Conservation (phyloP, 164 flowering plant genomes). For the Amborella trichopoda region DNA sequence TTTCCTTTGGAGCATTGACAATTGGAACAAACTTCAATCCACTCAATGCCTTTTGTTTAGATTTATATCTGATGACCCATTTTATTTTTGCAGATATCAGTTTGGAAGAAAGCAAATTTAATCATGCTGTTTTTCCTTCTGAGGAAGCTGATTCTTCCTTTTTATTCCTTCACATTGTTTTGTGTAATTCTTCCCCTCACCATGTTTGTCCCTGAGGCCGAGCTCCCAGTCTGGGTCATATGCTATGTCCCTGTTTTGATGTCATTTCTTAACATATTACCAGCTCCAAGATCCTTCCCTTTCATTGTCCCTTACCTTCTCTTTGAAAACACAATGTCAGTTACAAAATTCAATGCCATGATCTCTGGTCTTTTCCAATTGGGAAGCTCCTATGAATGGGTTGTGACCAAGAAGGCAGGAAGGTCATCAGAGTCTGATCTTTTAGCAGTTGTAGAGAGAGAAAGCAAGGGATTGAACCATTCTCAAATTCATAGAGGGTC, state of each 20-base stretch:
- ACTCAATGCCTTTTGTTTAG: background rate
- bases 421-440: constrained; percentile 1
- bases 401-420: constrained; percentile 2
- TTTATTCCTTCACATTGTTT: constrained; percentile 92
- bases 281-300: constrained; percentile 87
- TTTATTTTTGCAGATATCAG: constrained; percentile 63
- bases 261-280: constrained; percentile 92
- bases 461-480: constrained; percentile 3
- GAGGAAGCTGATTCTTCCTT: constrained; percentile 80
- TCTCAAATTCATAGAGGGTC: background rate
- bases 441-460: constrained; percentile 2
- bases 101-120: constrained; percentile 77
- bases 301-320: constrained; percentile 96
- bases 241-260: constrained; percentile 88
- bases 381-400: constrained; percentile 21
- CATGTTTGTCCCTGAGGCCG: constrained; percentile 94
- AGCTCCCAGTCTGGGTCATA: constrained; percentile 89
- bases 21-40: too few species aligned
- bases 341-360: constrained; percentile 97
- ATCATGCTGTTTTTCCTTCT: constrained; percentile 86
- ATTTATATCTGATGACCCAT: background rate
- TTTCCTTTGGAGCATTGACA: background rate
- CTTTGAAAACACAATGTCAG: constrained; percentile 97
- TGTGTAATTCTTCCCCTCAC: constrained; percentile 95
- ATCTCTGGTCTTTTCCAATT: constrained; percentile 91